Base-by-base conservation (phyloP, 805 yeast genomes). In the Spathaspora boniae region DNA sequence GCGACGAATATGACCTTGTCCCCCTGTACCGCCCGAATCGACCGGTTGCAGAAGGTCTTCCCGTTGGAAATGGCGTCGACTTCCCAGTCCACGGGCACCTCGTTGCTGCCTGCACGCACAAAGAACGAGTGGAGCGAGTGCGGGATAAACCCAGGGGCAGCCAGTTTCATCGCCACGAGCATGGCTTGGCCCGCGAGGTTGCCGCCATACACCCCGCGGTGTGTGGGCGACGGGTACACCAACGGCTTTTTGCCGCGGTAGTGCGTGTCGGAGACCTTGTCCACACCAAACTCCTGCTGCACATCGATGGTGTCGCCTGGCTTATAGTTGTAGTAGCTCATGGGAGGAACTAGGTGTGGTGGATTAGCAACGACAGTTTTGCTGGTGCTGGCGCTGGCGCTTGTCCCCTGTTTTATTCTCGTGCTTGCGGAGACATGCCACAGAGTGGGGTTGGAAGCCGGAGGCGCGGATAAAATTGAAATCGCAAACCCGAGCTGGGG, bases 51-150 rank as follows among this genome's bases (percentile, higher is more conserved):
- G 40, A 66, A 67, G 33, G 44, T 62, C 17, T 53, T 60, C 1
- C 72, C 72, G 36, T 55, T 54, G 34, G 63, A 56, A 5, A 57
- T 50, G 14, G 41, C 44, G 9, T 60, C 60, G 8, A 60, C 59
- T 25, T 51, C 44, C 69, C 69, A 65, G 11, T 38, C 46, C 16
- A 60, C 37, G 2, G 46, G 46, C 9, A 7, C 24, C 11, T 37
- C 24, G 19, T 44, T 50, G 6, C 26, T 19, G 14, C 44, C 50
- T 9, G 54, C 44, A 40, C 50, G 45, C 29, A 61, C 48, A 38
- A 62, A 54, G 37, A 47, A 53, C 9, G 68, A 51, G 44, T 62
- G 61, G 37, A 62, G 44, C 16, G 69, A 56, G 40, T 63, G 64
- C 1, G 70, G 70, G 17, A 44, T 44, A 38, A 55, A 63, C 1